phyloP scores from a whole-genome alignment of 345 rosid genomes.

The Alliaria petiolata region DNA sequence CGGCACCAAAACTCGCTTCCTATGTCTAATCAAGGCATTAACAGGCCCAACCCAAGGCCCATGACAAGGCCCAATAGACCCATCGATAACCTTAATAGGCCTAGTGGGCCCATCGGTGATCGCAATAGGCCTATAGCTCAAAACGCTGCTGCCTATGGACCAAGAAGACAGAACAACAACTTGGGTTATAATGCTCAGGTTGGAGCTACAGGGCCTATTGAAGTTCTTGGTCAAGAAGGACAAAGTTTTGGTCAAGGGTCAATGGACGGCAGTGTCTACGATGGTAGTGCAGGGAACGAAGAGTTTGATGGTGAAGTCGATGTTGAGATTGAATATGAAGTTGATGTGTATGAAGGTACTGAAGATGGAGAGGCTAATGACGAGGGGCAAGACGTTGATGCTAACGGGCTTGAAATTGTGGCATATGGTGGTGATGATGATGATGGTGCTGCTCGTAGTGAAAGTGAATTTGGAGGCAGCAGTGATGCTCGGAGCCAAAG shows the following conservation, averaged over 20 bases:
- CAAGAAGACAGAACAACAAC: slow-evolving; percentile 13
- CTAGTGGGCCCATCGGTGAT: background rate
- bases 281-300: background rate
- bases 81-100: background rate
- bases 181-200: background rate
- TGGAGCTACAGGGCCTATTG: slow-evolving; percentile 6
- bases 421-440: background rate
- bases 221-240: background rate
- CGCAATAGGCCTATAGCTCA: background rate
- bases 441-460: slow-evolving; percentile 1
- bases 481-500: slow-evolving; percentile 30
- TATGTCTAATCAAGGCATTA: background rate
- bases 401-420: slow-evolving; percentile 6
- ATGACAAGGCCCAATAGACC: background rate
- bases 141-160: background rate
- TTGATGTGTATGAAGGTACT: background rate
- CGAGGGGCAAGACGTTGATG: background rate
- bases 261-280: slow-evolving; percentile 4
- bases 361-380: background rate
- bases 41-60: background rate
- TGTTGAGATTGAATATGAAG: slow-evolving; percentile 19
- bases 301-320: slow-evolving; percentile 14
- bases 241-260: slow-evolving; percentile 18
- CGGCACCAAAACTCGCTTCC: slow-evolving; percentile 5
- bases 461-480: slow-evolving; percentile 29